A percentile compares a stretch with the other conserved stretches of the same genome.
phyloP scores from a whole-genome alignment of 2,329 filamentous ascomycete genomes.

The Sporothrix humicola region DNA sequence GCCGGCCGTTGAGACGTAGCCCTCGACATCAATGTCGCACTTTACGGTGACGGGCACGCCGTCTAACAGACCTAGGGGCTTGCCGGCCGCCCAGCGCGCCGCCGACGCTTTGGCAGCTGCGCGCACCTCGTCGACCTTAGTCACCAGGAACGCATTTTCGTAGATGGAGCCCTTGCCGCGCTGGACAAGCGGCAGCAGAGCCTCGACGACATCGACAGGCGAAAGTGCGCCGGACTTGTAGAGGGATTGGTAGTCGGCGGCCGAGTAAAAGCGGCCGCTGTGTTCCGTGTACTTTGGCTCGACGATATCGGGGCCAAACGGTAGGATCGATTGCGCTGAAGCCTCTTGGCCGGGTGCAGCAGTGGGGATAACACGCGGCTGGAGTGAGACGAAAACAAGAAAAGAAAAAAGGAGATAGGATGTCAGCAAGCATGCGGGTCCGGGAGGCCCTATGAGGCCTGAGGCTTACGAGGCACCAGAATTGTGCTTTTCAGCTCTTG shows the following conservation, averaged over 20 bases:
- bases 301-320: conserved; percentile 51
- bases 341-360: conserved; percentile 35
- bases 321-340: conserved; percentile 45
- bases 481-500: not conserved
- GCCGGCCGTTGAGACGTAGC: conserved; percentile 71
- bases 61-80: conserved; percentile 72
- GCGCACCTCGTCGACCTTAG: conserved; percentile 65
- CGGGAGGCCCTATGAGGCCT: not conserved
- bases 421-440: not conserved
- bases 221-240: conserved; percentile 74
- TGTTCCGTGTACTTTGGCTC: conserved; percentile 48
- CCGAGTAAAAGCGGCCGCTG: conserved; percentile 67
- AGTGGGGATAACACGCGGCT: conserved; percentile 41
- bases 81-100: conserved; percentile 70
- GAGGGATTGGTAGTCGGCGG: conserved; percentile 76
- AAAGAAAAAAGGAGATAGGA: no score
- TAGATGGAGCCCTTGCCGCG: conserved; percentile 64
- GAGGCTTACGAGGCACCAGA: not conserved
- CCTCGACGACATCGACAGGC: conserved; percentile 72
- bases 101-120: conserved; percentile 76
- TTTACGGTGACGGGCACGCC: conserved; percentile 85
- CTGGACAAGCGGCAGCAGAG: conserved; percentile 72
- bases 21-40: conserved; percentile 75
- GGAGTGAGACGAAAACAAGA: not conserved
- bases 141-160: conserved; percentile 74